A percentile compares a stretch with the other conserved stretches of the same genome.
Evolutionary conservation across 768 basidiomycete species (phyloP).

Genomic region (Pleurotus ostreatus): DNA sequence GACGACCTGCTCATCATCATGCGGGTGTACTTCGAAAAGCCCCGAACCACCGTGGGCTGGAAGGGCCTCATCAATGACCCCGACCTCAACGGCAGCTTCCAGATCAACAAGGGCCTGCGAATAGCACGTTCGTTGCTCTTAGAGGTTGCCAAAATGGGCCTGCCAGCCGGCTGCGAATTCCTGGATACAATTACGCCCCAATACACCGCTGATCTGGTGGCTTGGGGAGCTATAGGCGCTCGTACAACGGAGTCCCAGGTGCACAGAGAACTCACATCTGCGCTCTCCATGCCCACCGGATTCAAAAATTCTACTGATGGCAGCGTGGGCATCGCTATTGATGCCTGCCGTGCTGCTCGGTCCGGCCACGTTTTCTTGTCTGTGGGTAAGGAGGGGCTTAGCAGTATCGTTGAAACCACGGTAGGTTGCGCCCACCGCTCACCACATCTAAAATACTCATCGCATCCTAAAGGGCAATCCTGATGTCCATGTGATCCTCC

Average conservation of each 20-base stretch:
- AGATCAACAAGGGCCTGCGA: slow-evolving; percentile 95
- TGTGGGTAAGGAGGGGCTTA: slow-evolving; percentile 92
- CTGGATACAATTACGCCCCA: slow-evolving; percentile 80
- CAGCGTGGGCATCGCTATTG: slow-evolving; percentile 85
- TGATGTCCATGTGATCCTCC: slow-evolving; percentile 94
- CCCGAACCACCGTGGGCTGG: slow-evolving; percentile 96
- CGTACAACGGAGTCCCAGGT: slow-evolving; percentile 97
- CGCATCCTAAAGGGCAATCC: slow-evolving; percentile 49
- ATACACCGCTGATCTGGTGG: slow-evolving; percentile 77
- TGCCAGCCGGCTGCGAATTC: slow-evolving; percentile 93
- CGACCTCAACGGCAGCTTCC: slow-evolving; percentile 91
- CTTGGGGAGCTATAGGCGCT: slow-evolving; percentile 96
- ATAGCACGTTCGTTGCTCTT: slow-evolving; percentile 85
- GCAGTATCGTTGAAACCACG: slow-evolving; percentile 87
- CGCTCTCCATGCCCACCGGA: slow-evolving; percentile 95
- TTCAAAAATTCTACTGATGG: slow-evolving; percentile 99
- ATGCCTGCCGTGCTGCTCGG: slow-evolving; percentile 94
- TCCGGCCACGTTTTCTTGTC: slow-evolving; percentile 93
- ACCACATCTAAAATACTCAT: neutral
- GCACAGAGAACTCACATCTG: slow-evolving; percentile 93
- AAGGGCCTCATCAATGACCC: slow-evolving; percentile 96
- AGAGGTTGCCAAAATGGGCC: slow-evolving; percentile 83
- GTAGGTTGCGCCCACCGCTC: neutral
- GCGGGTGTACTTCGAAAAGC: slow-evolving; percentile 95
- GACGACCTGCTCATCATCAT: slow-evolving; percentile 89